Evolutionary conservation across 2,329 filamentous ascomycete species (phyloP), one percentile per base, ranked within the genome.

Genomic region (Aspergillus sergii): DNA sequence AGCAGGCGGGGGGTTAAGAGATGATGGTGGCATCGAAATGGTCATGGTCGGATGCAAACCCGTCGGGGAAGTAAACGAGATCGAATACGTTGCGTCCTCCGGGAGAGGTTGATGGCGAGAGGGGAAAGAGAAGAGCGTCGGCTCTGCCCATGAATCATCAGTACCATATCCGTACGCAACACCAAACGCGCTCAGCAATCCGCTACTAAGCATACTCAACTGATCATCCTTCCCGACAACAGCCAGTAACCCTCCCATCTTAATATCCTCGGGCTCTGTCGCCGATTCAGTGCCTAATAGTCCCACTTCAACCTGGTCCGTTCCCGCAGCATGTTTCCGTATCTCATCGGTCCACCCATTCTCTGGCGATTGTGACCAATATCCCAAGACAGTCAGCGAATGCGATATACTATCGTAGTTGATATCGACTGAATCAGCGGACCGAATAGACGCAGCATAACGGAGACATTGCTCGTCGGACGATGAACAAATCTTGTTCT

Each of bases 31-130:
- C 41, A 97, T 80, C 2, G 80, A 83, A 58, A 96, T 83, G 69
- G 89, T 86, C 64, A 97, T 82, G 0, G 88, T 91, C 2, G 94
- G 94, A 78, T 97, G 94, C 11, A 97, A 84, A 10, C 94, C 94
- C 0, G 89, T 90, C 1, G 93, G 93, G 2, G 81, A 67, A n/a
- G 86, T 75, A 72, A 96, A 93, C 0, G 78, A 78, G 23, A 88
- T 83, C 0, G 81, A 83, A 76, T 92, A 96, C 58, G 79, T 84
- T 14, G 81, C 76, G 0, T 82, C 76, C 23, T 73, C 69, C 2
- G 79, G 76, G 16, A 86, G 79, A 14, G 85, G 81, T 69, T 91
- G 87, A 76, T 97, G 94, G 0, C 93, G 88, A 3, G 92, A 88
- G 2, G 92, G 89, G 68, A 96, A 95, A 50, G 91, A 88, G 80